Evolutionary conservation across 345 rosid genomes (phyloP).

Genomic region (Brassica cretica): DNA sequence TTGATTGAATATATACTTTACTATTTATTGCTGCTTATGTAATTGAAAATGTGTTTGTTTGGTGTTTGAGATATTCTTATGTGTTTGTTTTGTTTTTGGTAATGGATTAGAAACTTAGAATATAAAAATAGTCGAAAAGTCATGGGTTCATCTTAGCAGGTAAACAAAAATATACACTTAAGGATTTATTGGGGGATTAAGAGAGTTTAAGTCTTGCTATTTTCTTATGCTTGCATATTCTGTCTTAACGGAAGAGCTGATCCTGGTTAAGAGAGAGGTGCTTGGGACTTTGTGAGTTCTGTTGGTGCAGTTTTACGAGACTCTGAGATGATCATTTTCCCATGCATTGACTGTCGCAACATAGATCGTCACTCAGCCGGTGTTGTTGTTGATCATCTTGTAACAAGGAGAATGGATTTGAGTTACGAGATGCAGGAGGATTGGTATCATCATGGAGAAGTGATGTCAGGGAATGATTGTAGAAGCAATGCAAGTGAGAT

Average conservation of each 20-base stretch:
- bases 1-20: not conserved
- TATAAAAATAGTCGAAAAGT: not conserved
- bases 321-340: not conserved
- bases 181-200: not conserved
- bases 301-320: not conserved
- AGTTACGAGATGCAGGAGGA: not conserved
- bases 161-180: not conserved
- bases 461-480: not conserved
- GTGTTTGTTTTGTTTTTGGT: not conserved
- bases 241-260: not conserved
- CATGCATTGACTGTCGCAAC: not conserved
- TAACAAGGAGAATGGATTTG: not conserved
- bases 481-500: not conserved
- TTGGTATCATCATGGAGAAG: slow-evolving; percentile 1
- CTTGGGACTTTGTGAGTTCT: not conserved
- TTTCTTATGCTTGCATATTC: not conserved
- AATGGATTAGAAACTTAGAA: not conserved
- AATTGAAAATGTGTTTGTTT: not conserved
- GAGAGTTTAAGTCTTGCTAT: not conserved
- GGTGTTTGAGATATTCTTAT: not conserved
- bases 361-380: not conserved
- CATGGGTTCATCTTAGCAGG: not conserved
- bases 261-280: not conserved
- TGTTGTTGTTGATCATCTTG: not conserved
- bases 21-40: not conserved